Conservation (phyloP, 2,329 filamentous ascomycete species). For the Rhexocercosporidium sp. region DNA sequence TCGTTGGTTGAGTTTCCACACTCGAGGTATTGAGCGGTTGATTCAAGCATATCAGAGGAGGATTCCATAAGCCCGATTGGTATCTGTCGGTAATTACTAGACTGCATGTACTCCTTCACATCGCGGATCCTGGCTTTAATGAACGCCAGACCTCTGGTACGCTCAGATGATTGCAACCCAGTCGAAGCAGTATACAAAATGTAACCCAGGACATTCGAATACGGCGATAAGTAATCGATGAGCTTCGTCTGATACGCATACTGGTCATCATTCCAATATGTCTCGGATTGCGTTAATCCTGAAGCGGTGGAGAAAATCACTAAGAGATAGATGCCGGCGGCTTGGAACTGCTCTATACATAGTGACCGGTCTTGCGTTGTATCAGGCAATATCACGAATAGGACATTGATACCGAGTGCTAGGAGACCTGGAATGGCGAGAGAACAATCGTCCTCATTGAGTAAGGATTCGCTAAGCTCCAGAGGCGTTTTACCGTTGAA, state of each 20-base stretch:
- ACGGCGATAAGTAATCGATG: background rate
- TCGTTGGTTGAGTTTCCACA: background rate
- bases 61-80: background rate
- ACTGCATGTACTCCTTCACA: background rate
- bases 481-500: background rate
- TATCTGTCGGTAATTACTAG: background rate
- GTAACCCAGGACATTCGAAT: background rate
- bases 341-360: background rate
- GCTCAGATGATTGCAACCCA: too few species aligned
- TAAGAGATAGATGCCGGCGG: slow-evolving; percentile 4
- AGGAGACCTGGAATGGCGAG: background rate
- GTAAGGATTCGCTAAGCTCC: too few species aligned
- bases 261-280: background rate
- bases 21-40: background rate
- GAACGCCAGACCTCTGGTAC: background rate
- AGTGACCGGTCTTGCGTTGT: background rate
- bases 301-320: background rate
- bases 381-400: background rate
- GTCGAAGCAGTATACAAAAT: background rate
- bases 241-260: background rate
- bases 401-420: background rate
- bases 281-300: too few species aligned
- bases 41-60: too few species aligned
- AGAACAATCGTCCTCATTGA: too few species aligned
- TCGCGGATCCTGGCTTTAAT: background rate